Percentiles rank a stretch among this genome's conserved stretches.
Conservation (phyloP, 192 early-diverging fungal species). For the Coemansia sp. region DNA sequence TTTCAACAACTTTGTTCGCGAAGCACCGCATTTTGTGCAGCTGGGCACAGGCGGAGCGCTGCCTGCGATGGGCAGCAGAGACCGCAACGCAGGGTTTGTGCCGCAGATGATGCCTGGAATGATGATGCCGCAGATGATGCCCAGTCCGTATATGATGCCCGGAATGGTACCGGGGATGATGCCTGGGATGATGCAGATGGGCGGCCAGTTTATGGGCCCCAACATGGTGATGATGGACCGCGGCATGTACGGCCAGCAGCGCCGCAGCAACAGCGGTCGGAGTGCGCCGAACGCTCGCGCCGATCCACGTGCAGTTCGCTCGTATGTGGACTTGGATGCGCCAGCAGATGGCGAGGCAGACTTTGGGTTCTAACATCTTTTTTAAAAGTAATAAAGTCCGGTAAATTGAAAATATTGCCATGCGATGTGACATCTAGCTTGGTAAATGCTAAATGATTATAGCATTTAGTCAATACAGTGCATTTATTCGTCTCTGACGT, state of each 20-base stretch:
- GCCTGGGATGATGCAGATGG: constrained; percentile 52
- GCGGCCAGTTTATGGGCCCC: constrained; percentile 41
- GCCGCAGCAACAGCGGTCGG: constrained; percentile 16
- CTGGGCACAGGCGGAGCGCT: constrained; percentile 38
- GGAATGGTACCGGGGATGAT: constrained; percentile 49
- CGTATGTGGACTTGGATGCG: constrained; percentile 85
- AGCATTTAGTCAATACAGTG: no score
- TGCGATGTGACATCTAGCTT: no score
- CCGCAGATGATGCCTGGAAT: constrained; percentile 51
- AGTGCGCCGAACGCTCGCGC: constrained; percentile 14
- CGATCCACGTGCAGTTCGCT: constrained; percentile 77
- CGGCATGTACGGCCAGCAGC: constrained; percentile 36
- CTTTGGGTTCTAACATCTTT: constrained; percentile 41
- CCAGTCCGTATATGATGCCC: constrained; percentile 39
- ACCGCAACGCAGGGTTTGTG: constrained; percentile 30
- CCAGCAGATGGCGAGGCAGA: constrained; percentile 75
- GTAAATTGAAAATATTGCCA: no score
- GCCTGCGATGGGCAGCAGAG: constrained; percentile 14
- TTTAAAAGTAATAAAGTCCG: not conserved
- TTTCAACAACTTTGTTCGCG: constrained; percentile 87
- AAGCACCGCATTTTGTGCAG: constrained; percentile 74
- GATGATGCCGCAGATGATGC: constrained; percentile 54
- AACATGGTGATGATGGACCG: constrained; percentile 47
- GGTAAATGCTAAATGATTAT: no score
- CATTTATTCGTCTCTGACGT: no score